phyloP scores from a whole-genome alignment of 148 eudicot genomes.

The Oxyria digyna region DNA sequence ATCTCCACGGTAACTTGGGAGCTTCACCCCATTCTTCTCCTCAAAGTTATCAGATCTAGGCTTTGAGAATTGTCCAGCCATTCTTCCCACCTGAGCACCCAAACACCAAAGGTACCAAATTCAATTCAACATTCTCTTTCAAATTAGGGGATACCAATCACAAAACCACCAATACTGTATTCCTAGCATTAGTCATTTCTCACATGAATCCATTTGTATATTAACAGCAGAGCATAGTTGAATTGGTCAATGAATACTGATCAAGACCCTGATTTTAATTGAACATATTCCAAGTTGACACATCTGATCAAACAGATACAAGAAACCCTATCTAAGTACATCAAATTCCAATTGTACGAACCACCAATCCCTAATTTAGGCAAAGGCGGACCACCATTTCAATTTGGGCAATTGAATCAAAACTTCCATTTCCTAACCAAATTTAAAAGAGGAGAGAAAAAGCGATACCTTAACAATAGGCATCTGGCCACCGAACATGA shows the following conservation, averaged over 20 bases:
- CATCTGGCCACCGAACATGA: conserved; percentile 10
- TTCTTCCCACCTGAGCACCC: conserved; percentile 14
- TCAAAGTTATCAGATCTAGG: conserved; percentile 14
- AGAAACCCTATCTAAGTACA: not conserved
- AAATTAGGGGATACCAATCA: not conserved
- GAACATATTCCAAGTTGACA: not conserved
- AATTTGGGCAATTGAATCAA: not conserved
- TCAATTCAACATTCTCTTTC: not conserved
- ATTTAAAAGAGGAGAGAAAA: not conserved
- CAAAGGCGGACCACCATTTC: not conserved
- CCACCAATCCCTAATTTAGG: not conserved
- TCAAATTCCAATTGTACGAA: not conserved
- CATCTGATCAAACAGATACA: not conserved
- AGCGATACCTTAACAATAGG: conserved; percentile 4
- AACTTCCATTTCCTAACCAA: not conserved
- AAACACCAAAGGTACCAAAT: not conserved
- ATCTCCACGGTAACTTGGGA: conserved; percentile 24
- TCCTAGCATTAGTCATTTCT: not conserved
- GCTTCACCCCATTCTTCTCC: conserved; percentile 20
- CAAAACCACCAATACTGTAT: not conserved
- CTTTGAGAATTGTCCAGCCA: conserved; percentile 17
- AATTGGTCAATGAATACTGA: not conserved
- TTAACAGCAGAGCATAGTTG: not conserved
- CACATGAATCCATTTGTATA: not conserved
- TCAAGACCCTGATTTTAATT: not conserved